Base-by-base conservation (phyloP, 495 filamentous ascomycete genomes). In the Aspergillus carlsbadensis region DNA sequence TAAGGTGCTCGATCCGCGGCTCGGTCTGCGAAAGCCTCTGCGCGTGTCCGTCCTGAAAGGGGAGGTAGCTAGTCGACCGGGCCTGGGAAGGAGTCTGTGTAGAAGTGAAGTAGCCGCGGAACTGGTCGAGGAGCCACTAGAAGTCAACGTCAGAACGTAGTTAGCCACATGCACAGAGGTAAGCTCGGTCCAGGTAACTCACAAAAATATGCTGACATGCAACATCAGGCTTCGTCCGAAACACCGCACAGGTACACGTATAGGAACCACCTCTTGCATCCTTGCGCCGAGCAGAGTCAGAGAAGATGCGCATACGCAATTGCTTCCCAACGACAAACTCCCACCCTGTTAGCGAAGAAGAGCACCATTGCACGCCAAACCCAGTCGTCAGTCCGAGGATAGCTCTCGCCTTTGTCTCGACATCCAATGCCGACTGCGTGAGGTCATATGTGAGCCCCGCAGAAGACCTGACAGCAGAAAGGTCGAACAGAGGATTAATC, bases 171-270 rank as follows among this genome's bases (percentile, higher is more conserved):
- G 5, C 6, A 47, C 15, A 47, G 36, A 39, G 15, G 44, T 42
- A 49, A 14, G 21, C 36, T 53, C 18, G 34, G 36, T 53, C 15
- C 29, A 21, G 13, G 17, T 20, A 39, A 65, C 74, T 69, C 57
- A 77, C 76, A 61, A 77, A 78, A 35, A 79, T 76, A 56, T 79
- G 76, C 29, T 74, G 72, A 44, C 75, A 79, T 5, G 75, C 72
- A 34, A 69, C 65, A 14, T 63, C 62, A n/a, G 70, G 63, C 20
- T 57, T 63, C 39, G 51, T 54, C 26, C 62, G 37, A 36, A 72
- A 78, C 36, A 65, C 64, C 20, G 63, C 63, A 42, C 76, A 79
- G 37, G 70, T 75, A 54, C 76, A 79, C 26, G 67, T 68, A 37
- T 60, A 64, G 7, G 62, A 43, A 37, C 66, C 59, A 68, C 66